Evolutionary conservation across 75 land plant genomes (phyloP).

Genomic region (Pinus tabuliformis): DNA sequence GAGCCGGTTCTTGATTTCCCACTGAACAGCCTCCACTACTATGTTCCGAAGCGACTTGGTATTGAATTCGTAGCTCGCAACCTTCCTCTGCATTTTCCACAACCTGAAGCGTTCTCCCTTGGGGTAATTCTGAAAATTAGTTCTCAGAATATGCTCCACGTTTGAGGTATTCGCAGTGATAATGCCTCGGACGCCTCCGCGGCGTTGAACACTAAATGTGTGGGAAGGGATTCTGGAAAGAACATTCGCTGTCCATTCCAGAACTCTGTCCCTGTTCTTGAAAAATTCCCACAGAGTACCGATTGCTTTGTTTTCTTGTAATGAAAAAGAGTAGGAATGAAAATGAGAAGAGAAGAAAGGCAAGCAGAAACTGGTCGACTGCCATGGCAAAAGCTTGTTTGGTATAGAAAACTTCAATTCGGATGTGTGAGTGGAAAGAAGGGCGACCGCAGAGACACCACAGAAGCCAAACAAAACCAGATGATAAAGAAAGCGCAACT

Average conservation of each 20-base stretch:
- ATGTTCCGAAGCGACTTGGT: slow-evolving; percentile 20
- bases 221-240: neutral
- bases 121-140: slow-evolving; percentile 10
- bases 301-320: no score
- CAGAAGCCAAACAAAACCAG: no score
- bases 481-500: no score
- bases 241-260: neutral
- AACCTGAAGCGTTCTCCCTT: slow-evolving; percentile 16
- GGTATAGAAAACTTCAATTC: no score
- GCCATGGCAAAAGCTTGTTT: no score
- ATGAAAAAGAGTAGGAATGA: no score
- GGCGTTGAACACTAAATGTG: neutral
- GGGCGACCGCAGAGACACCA: no score
- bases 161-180: slow-evolving; percentile 57
- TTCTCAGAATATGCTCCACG: slow-evolving; percentile 59
- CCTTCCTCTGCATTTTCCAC: slow-evolving; percentile 27
- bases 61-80: slow-evolving; percentile 30
- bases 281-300: neutral
- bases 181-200: neutral
- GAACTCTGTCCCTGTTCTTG: neutral
- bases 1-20: slow-evolving; percentile 14
- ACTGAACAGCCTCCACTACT: slow-evolving; percentile 7
- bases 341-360: no score
- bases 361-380: no score
- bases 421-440: no score